Base-by-base conservation (phyloP, 768 basidiomycete species). In the Amanita subjunquillea region DNA sequence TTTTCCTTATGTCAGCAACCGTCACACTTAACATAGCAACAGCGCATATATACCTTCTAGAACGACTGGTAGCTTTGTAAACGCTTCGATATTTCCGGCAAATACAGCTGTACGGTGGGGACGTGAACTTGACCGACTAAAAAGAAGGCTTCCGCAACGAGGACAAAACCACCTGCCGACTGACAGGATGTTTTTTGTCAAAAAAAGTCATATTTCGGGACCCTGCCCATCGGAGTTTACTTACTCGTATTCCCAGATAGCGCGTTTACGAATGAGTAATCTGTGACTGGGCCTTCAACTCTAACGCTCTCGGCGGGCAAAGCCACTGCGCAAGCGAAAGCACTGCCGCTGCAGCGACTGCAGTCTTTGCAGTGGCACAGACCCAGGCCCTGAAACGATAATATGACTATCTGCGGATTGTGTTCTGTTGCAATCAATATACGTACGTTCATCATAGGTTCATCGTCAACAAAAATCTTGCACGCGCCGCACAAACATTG, bases 291-390 rank as follows among this genome's bases (percentile, higher is more conserved):
- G 0, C 43, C 44, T 20, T 46, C 51, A 22, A 37, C 36, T 27
- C 37, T 49, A 12, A 39, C 48, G 4, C 7, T 39, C 15, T 49
- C 48, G 9, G 17, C 29, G 22, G 36, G 23, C 17, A 47, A 34
- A 8, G 13, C 9, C 6, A 37, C 43, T 4, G n/a, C 30, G 7
- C 20, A 30, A 17, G 27, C 34, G 22, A 36, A 53, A 7, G 51
- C 42, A 7, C 23, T 20, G n/a, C 51, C 51, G 15, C 9, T 44
- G 34, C 25, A 20, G 20, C 3, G 30, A 30, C 20, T 22, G 27
- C 51, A 53, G 25, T 53, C 51, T n/a, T 45, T 32, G 44, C 51
- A 53, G 37, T 53, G 51, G 9, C 51, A 53, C 10, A 53, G 13
- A 42, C 39, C 32, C 27, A 43, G 9, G 15, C 50, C 50, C 50